Conservation (phyloP, 352 stramenopile genomes). For the Globisporangium alternatum region DNA sequence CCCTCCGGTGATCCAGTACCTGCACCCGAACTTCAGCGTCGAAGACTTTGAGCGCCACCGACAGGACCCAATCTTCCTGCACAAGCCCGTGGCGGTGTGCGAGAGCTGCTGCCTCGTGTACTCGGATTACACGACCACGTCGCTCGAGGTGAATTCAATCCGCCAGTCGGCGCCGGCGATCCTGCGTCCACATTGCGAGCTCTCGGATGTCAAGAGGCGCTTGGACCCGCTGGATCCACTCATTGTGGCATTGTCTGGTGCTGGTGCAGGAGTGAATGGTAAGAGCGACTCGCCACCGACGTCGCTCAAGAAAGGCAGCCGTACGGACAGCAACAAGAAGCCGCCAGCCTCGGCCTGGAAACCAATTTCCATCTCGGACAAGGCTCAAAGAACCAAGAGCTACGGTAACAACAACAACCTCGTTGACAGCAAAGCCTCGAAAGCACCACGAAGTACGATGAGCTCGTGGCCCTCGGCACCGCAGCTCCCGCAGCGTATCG, state of each 20-base stretch:
- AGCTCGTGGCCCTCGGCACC: conserved; percentile 41
- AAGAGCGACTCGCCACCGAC: background rate
- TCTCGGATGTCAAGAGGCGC: conserved; percentile 39
- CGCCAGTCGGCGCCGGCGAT: conserved; percentile 59
- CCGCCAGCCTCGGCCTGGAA: conserved; percentile 58
- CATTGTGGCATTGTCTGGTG: conserved; percentile 1
- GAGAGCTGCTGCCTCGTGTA: conserved; percentile 94
- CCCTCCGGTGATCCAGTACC: conserved; percentile 89
- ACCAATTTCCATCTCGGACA: conserved; percentile 29
- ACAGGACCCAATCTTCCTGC: conserved; percentile 92
- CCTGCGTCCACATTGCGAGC: conserved; percentile 55
- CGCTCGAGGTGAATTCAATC: conserved; percentile 71
- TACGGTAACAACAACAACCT: conserved; percentile 13
- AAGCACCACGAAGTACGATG: conserved; percentile 25
- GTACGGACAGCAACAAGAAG: conserved; percentile 25
- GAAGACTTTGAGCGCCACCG: conserved; percentile 89
- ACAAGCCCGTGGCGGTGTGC: conserved; percentile 91
- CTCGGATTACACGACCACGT: conserved; percentile 78
- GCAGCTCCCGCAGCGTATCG: conserved; percentile 56
- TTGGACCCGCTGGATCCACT: conserved; percentile 44
- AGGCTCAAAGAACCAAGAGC: conserved; percentile 13
- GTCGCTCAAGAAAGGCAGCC: conserved; percentile 11
- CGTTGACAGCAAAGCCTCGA: background rate
- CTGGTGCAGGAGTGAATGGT: conserved; percentile 3
- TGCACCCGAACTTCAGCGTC: conserved; percentile 84